Evolutionary conservation across 1,139 yeast genomes (phyloP).

Genomic region (Yamadazyma aaseri): DNA sequence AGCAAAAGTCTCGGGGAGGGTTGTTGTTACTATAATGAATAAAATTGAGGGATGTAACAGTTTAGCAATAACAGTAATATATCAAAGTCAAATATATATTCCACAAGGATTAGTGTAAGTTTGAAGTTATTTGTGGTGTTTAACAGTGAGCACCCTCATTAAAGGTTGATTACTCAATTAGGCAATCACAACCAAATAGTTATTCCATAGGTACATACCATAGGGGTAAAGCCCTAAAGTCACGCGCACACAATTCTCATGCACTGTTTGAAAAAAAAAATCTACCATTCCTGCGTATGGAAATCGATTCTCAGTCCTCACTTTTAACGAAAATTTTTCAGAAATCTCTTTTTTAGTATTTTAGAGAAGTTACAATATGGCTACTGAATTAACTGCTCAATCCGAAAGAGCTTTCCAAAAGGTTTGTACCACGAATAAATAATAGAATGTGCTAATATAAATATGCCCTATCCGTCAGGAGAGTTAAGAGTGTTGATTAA

Average conservation of each 20-base stretch:
- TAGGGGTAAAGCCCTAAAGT: background rate
- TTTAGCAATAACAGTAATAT: too few relatives aligned
- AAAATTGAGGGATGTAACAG: background rate
- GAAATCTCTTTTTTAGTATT: constrained; percentile 9
- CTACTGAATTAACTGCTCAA: constrained; percentile 99
- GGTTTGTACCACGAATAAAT: too few relatives aligned
- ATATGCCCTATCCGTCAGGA: too few relatives aligned
- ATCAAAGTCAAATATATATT: too few relatives aligned
- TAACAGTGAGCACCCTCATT: background rate
- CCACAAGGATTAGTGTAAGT: too few relatives aligned
- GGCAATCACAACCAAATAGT: too few relatives aligned
- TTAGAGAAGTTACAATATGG: constrained; percentile 56
- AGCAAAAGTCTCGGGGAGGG: too few relatives aligned
- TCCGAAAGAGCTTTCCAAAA: constrained; percentile 99
- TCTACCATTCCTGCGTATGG: background rate
- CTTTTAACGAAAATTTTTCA: constrained; percentile 16
- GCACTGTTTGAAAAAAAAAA: background rate
- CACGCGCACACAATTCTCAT: background rate
- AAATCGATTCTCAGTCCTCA: constrained; percentile 1
- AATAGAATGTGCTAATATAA: too few relatives aligned
- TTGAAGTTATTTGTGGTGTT: too few relatives aligned
- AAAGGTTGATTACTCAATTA: background rate
- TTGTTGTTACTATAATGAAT: too few relatives aligned
- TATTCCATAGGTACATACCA: too few relatives aligned
- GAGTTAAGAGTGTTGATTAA: too few relatives aligned